A percentile compares a stretch with the other conserved stretches of the same genome.
These are phyloP conservation scores for Plasmodium knowlesi DNA, from an alignment of 169 alveolate species.

Conservation along the genomic window DNA sequence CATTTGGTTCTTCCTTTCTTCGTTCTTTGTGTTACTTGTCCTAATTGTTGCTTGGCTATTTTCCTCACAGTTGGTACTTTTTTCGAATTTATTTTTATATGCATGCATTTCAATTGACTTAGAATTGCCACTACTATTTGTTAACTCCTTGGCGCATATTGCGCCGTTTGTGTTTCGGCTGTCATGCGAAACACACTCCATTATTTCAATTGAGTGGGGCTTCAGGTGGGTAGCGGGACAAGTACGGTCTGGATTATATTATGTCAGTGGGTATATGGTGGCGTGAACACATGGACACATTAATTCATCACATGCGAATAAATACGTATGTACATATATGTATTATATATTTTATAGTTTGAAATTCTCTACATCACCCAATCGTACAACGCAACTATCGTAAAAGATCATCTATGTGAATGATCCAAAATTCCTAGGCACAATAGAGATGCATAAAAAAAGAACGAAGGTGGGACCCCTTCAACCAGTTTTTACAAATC, in stretches of 20 bases:
- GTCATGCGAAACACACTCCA: constrained; percentile 61
- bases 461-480: neutral
- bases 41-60: constrained; percentile 11
- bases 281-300: neutral
- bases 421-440: constrained; percentile 13
- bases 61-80: neutral
- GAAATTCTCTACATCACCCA: constrained; percentile 1
- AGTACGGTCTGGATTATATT: neutral
- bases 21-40: constrained; percentile 6
- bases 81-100: neutral
- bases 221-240: neutral
- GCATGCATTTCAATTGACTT: constrained; percentile 14
- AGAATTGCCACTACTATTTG: neutral
- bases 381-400: neutral
- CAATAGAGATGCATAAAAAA: constrained; percentile 13
- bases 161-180: constrained; percentile 14
- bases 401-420: constrained; percentile 13
- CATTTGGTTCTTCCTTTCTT: neutral
- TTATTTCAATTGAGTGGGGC: neutral
- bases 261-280: neutral
- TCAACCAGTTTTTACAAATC: constrained; percentile 14
- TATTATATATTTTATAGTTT: neutral
- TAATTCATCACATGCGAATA: neutral
- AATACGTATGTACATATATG: neutral
- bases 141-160: constrained; percentile 14